Percentiles rank a stretch among this genome's conserved stretches.
Conservation (phyloP, 1,139 yeast genomes). For the Pichia sp. region DNA sequence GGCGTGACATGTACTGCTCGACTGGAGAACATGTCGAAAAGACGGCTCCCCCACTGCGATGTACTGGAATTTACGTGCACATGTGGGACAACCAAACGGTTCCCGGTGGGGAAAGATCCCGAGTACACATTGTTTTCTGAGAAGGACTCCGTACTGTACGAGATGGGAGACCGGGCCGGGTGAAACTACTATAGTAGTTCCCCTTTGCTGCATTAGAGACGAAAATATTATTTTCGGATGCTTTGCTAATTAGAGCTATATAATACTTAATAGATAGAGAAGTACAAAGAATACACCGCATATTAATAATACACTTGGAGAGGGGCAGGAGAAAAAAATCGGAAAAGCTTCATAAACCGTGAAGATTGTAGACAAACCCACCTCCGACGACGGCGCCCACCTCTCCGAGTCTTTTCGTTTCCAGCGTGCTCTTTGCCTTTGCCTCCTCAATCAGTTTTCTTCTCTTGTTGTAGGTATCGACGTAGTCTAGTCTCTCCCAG, state of each 20-base stretch:
- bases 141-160: conserved; percentile 21
- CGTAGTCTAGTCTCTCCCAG: conserved; percentile 18
- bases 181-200: not conserved
- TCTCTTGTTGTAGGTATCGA: not conserved
- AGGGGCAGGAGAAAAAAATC: not conserved
- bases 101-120: conserved; percentile 37
- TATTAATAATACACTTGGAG: conserved; percentile 1
- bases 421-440: conserved; percentile 6
- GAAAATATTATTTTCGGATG: not conserved
- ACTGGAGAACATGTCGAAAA: conserved; percentile 33
- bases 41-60: conserved; percentile 30
- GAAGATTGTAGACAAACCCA: conserved; percentile 2
- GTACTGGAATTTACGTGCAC: conserved; percentile 32
- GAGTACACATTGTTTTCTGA: conserved; percentile 30
- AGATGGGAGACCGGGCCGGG: conserved; percentile 8
- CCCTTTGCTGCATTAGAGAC: no score
- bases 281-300: not conserved
- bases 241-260: conserved; percentile 6
- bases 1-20: conserved; percentile 39
- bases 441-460: conserved; percentile 10
- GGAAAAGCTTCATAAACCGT: conserved; percentile 2
- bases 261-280: conserved; percentile 3
- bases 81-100: conserved; percentile 38
- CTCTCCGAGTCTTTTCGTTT: conserved; percentile 10
- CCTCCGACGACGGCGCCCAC: conserved; percentile 1